Evolutionary conservation across 805 yeast genomes (phyloP), one percentile per base, ranked within the genome.

Genomic region (Kodamaea laetipori): DNA sequence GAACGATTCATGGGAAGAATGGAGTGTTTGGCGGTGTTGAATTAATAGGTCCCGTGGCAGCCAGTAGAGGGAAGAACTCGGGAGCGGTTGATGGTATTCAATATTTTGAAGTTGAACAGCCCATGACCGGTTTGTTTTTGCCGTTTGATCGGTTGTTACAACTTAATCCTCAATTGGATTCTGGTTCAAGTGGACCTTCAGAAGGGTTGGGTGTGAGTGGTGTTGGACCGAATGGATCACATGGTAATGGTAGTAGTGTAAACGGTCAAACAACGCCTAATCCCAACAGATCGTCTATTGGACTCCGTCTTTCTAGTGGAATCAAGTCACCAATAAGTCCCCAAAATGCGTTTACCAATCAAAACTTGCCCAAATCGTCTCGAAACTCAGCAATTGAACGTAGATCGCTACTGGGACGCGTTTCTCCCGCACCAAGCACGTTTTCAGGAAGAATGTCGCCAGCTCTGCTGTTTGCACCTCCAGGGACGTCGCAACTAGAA

Each of bases 1-100:
- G 97, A 1, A 63, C 74, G 2, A 87, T 92, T 12, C 76, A 81
- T 16, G 83, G 83, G 16, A 88, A 86, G 56, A 47, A 50, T 27
- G 96, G 96, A 0, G 70, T 73, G 8, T 92, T 82, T 68, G 96
- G 90, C 4, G 99, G 99, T 2, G 75, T 92, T 4, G 97, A 92
- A 60, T 67, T 92, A 33, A 55, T 81, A n/a, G 90, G 86, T 1
- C 82, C 81, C 1, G 54, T 60, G 13, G 75, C 78, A 31, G 66
- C 77, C 0, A 58, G 69, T 4, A 70, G 78, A 43, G 99, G 99
- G 16, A 86, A 88, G 61, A 94, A 92, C 57, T 77, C 80, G 43
- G 99, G 99, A n/a, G 76, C 78, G 32, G 89, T 82, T 35, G 77
- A 83, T 45, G 96, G 95, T 0, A 58, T 68, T 6, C 69, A 69